A percentile compares a stretch with the other conserved stretches of the same genome.
phyloP scores from a whole-genome alignment of 2,329 filamentous ascomycete genomes.

The Penicillium janthinellum region DNA sequence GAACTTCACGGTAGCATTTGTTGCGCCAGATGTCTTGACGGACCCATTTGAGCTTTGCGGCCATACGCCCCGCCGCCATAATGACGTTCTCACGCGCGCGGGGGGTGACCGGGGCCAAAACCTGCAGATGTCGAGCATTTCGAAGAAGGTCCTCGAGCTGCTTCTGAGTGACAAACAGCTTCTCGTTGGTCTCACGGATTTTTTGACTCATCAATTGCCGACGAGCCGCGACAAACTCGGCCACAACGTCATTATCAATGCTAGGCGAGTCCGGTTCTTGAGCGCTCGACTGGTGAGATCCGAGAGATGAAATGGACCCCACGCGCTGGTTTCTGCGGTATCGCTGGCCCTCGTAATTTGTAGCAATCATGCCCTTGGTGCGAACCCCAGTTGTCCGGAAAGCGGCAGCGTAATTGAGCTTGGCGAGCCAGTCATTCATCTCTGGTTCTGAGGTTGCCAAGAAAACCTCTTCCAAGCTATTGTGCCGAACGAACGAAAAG shows the following conservation, averaged over 20 bases:
- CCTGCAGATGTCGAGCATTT: constrained; percentile 86
- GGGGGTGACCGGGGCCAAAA: constrained; percentile 87
- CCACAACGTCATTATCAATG: constrained; percentile 75
- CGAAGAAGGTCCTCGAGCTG: constrained; percentile 80
- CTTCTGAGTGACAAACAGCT: constrained; percentile 70
- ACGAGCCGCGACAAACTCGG: constrained; percentile 81
- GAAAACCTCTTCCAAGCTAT: constrained; percentile 85
- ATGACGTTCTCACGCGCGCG: constrained; percentile 85
- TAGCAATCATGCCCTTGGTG: constrained; percentile 83
- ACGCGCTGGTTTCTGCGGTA: constrained; percentile 61
- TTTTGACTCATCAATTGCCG: constrained; percentile 80
- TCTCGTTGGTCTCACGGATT: constrained; percentile 80
- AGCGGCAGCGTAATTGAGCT: constrained; percentile 93
- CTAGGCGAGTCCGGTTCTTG: constrained; percentile 74
- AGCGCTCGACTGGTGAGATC: constrained; percentile 66
- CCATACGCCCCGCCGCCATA: constrained; percentile 78
- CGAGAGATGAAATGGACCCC: constrained; percentile 57
- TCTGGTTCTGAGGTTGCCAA: constrained; percentile 87
- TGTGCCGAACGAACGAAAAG: constrained; percentile 85
- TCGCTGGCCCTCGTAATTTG: constrained; percentile 79
- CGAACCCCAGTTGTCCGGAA: constrained; percentile 90
- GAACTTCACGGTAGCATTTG: constrained; percentile 86
- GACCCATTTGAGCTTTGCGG: constrained; percentile 91
- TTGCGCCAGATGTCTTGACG: constrained; percentile 90
- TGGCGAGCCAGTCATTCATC: constrained; percentile 94